These are phyloP conservation scores for Phyllosticta citribraziliensis DNA, from an alignment of 2,329 filamentous ascomycete species.

Conservation along the genomic window DNA sequence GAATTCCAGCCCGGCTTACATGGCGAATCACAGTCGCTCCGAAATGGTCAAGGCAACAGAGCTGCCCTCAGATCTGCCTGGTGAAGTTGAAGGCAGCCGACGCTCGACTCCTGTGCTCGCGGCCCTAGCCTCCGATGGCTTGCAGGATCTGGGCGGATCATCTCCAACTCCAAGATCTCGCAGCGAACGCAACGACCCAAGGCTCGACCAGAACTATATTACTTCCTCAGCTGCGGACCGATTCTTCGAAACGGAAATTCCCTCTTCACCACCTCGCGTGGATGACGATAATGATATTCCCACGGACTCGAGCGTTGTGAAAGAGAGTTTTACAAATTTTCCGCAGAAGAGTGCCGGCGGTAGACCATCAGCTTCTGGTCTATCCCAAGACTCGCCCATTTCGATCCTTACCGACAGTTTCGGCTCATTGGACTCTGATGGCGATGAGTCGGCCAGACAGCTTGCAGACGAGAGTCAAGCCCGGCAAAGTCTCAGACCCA, in stretches of 20 bases:
- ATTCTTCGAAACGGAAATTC: not conserved
- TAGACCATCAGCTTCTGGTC: not conserved
- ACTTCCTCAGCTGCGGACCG: not conserved
- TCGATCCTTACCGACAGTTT: not conserved
- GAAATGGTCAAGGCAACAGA: not conserved
- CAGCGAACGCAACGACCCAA: conserved; percentile 12
- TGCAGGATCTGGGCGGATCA: conserved; percentile 40
- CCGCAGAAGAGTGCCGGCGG: not conserved
- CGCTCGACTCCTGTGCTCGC: conserved; percentile 32
- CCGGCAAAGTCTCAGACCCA: not conserved
- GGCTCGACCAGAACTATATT: not conserved
- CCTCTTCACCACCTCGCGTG: conserved; percentile 16
- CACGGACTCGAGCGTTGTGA: not conserved
- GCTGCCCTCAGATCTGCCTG: not conserved
- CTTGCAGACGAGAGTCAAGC: conserved; percentile 5
- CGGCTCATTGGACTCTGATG: not conserved
- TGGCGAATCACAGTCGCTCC: not conserved
- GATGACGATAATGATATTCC: not conserved
- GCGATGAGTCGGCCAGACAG: not conserved
- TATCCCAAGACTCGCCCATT: not conserved
- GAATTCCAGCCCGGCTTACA: conserved; percentile 14
- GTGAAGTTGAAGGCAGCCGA: not conserved
- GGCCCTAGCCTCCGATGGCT: conserved; percentile 25
- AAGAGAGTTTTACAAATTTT: not conserved
- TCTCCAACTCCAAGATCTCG: conserved; percentile 41